A percentile compares a stretch with the other conserved stretches of the same genome.
phyloP scores from a whole-genome alignment of 768 basidiomycete genomes.

The Naganishia vishniacii region DNA sequence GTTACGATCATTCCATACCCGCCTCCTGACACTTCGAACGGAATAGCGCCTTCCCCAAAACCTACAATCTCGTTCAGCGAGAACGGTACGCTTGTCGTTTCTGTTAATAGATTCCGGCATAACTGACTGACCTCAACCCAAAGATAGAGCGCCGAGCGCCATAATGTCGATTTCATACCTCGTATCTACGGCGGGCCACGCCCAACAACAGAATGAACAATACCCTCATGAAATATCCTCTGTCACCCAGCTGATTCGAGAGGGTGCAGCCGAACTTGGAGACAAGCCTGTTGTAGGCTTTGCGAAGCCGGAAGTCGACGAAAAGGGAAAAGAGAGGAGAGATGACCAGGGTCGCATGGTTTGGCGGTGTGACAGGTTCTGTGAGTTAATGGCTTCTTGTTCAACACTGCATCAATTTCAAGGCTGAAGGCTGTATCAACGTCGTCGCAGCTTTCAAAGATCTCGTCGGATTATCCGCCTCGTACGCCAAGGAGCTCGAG shows the following conservation, averaged over 20 bases:
- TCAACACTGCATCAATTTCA: too few relatives aligned
- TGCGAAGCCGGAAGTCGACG: constrained; percentile 19
- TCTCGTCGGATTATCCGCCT: constrained; percentile 29
- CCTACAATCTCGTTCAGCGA: too few relatives aligned
- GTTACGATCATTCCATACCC: too few relatives aligned
- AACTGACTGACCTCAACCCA: too few relatives aligned
- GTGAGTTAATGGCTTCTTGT: constrained; percentile 36
- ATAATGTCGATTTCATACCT: constrained; percentile 39
- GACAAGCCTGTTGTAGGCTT: constrained; percentile 41
- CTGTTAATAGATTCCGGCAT: too few relatives aligned
- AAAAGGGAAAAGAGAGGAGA: constrained; percentile 5
- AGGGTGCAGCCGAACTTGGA: constrained; percentile 37
- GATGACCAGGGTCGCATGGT: neutral
- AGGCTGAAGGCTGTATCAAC: too few relatives aligned
- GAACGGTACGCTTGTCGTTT: too few relatives aligned
- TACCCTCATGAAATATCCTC: constrained; percentile 36
- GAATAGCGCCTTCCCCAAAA: too few relatives aligned
- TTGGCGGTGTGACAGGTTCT: constrained; percentile 40
- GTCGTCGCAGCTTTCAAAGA: constrained; percentile 31
- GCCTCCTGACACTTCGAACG: too few relatives aligned
- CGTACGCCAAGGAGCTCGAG: constrained; percentile 12
- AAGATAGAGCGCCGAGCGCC: too few relatives aligned
- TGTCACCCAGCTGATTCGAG: constrained; percentile 37
- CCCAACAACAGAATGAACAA: constrained; percentile 39
- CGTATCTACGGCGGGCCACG: constrained; percentile 43